phyloP scores from a whole-genome alignment of 2,329 filamentous ascomycete genomes.

The Fusarium sp. region DNA sequence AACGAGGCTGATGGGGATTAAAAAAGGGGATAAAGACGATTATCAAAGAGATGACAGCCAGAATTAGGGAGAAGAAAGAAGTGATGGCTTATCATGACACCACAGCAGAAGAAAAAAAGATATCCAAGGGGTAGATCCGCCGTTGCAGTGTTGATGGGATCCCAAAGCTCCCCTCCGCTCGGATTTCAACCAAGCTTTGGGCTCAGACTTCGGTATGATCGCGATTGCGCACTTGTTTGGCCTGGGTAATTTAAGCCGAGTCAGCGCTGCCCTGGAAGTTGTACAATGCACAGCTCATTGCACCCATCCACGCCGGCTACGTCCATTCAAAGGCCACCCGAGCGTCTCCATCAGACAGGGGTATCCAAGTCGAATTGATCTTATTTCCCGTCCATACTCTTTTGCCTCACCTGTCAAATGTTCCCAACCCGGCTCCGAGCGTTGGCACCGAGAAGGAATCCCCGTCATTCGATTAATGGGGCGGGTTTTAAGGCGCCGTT shows the following conservation, averaged over 20 bases:
- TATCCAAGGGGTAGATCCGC: conserved; percentile 34
- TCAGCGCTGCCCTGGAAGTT: conserved; percentile 32
- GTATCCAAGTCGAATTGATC: conserved; percentile 32
- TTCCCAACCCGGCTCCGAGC: conserved; percentile 13
- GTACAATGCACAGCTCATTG: conserved; percentile 42
- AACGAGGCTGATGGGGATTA: conserved; percentile 32
- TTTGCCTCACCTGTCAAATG: conserved; percentile 27
- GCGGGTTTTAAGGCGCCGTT: conserved; percentile 1
- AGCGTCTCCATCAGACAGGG: conserved; percentile 38
- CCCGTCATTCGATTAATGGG: conserved; percentile 17
- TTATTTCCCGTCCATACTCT: conserved; percentile 24
- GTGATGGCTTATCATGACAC: conserved; percentile 11
- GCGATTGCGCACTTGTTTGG: conserved; percentile 36
- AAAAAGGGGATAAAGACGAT: conserved; percentile 20
- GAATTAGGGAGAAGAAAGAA: conserved; percentile 20
- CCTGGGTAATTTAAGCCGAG: conserved; percentile 42
- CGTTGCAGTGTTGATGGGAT: conserved; percentile 31
- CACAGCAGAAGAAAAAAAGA: conserved; percentile 2
- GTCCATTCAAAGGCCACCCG: conserved; percentile 37
- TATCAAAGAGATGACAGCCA: conserved; percentile 4
- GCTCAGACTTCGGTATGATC: conserved; percentile 31
- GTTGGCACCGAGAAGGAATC: conserved; percentile 20
- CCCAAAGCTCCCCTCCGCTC: conserved; percentile 25
- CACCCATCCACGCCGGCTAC: conserved; percentile 27
- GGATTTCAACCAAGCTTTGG: conserved; percentile 33